These are phyloP conservation scores for Aspergillus biplanus DNA, from an alignment of 495 filamentous ascomycete species.

Conservation along the genomic window DNA sequence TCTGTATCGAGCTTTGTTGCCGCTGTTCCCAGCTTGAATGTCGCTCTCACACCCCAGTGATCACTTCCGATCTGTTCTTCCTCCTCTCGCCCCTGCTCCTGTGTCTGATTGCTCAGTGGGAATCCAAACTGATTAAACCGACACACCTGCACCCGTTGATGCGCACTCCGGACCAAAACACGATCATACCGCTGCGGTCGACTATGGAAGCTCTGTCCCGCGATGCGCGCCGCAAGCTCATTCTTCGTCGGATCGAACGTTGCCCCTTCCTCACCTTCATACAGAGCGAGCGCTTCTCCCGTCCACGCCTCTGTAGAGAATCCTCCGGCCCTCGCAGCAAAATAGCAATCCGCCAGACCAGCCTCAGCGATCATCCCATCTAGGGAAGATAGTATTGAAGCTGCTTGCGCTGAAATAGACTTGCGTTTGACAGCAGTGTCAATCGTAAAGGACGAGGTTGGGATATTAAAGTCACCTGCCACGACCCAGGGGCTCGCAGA, in stretches of 20 bases:
- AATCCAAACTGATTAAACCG: constrained; percentile 6
- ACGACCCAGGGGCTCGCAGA: neutral
- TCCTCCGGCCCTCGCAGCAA: neutral
- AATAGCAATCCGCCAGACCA: constrained; percentile 2
- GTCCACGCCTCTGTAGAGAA: neutral
- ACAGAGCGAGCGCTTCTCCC: neutral
- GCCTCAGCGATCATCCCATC: constrained; percentile 4
- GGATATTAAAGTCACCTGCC: constrained; percentile 10
- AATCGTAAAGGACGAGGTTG: constrained; percentile 9
- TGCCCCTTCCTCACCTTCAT: constrained; percentile 9
- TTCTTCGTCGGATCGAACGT: constrained; percentile 10
- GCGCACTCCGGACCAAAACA: neutral
- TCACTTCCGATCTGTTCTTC: constrained; percentile 2
- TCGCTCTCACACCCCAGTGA: constrained; percentile 3
- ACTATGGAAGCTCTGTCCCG: constrained; percentile 11
- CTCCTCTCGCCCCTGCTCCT: neutral
- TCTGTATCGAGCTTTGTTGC: no score
- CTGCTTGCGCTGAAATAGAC: constrained; percentile 1
- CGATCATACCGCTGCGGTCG: constrained; percentile 11
- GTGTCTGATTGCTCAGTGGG: neutral
- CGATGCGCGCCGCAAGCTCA: constrained; percentile 1
- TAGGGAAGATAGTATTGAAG: constrained; percentile 1
- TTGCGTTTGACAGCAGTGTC: constrained; percentile 4
- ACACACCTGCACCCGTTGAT: neutral
- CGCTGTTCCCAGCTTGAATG: neutral